phyloP scores from a whole-genome alignment of 768 basidiomycete species.

The Lentinula aciculospora region DNA sequence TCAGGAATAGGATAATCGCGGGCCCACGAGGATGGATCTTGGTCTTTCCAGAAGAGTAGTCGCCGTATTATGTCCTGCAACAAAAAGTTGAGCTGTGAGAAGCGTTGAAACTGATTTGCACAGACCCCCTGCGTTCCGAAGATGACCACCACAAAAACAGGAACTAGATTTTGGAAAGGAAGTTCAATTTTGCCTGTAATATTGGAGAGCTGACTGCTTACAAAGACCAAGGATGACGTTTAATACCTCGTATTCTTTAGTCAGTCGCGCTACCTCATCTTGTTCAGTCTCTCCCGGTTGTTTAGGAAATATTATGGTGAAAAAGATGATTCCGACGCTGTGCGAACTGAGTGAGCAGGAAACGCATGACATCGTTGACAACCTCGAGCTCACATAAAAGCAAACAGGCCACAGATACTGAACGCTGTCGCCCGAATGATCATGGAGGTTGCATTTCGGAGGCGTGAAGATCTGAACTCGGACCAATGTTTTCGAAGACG shows the following conservation, averaged over 20 bases:
- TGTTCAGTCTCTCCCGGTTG: background rate
- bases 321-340: background rate
- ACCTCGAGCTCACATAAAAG: background rate
- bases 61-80: background rate
- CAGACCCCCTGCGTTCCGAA: background rate
- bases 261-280: background rate
- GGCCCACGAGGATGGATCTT: background rate
- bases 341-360: background rate
- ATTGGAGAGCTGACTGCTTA: background rate
- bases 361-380: background rate
- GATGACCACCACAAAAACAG: background rate
- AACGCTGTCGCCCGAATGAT: background rate
- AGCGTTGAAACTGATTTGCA: background rate
- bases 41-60: background rate
- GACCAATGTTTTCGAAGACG: slow-evolving; percentile 1
- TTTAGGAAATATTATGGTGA: background rate
- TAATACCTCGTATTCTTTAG: background rate
- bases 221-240: background rate
- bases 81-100: background rate
- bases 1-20: background rate
- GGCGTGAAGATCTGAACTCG: background rate
- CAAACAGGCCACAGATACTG: background rate
- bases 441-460: background rate
- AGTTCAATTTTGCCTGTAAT: background rate
- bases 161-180: background rate